A percentile compares a stretch with the other conserved stretches of the same genome.
These are phyloP conservation scores for Lolium rigidum DNA, from an alignment of 176 grass and related monocot genomes.

Conservation along the genomic window DNA sequence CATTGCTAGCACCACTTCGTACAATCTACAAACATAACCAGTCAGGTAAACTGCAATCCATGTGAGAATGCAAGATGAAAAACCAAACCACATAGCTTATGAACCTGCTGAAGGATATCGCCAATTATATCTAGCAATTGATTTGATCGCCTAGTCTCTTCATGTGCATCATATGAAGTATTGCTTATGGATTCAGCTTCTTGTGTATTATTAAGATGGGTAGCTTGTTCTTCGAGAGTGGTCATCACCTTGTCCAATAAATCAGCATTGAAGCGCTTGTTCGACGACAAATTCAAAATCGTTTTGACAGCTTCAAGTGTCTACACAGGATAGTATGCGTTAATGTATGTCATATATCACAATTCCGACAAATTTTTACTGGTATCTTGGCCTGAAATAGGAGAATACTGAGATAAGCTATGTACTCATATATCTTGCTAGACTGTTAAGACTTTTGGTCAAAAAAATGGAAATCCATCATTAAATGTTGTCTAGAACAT, in stretches of 20 bases:
- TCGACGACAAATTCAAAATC: conserved; percentile 71
- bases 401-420: conserved; percentile 11
- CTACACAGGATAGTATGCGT: conserved; percentile 52
- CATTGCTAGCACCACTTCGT: conserved; percentile 68
- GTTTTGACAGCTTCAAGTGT: conserved; percentile 86
- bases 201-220: conserved; percentile 41
- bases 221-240: conserved; percentile 55
- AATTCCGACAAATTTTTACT: not conserved
- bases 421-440: conserved; percentile 12
- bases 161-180: conserved; percentile 45
- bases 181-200: conserved; percentile 44
- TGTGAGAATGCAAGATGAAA: conserved; percentile 27
- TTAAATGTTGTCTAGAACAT: not conserved
- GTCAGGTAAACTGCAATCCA: conserved; percentile 11
- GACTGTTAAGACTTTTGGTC: not conserved
- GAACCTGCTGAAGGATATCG: conserved; percentile 81
- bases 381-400: not conserved
- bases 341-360: conserved; percentile 29
- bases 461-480: not conserved
- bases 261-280: conserved; percentile 67
- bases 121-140: conserved; percentile 82
- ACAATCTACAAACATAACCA: conserved; percentile 46
- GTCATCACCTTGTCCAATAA: conserved; percentile 80
- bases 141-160: conserved; percentile 55
- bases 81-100: conserved; percentile 21